A percentile compares a stretch with the other conserved stretches of the same genome.
Conservation (phyloP, 2,329 filamentous ascomycete genomes). For the Cladobotryum protrusum region DNA sequence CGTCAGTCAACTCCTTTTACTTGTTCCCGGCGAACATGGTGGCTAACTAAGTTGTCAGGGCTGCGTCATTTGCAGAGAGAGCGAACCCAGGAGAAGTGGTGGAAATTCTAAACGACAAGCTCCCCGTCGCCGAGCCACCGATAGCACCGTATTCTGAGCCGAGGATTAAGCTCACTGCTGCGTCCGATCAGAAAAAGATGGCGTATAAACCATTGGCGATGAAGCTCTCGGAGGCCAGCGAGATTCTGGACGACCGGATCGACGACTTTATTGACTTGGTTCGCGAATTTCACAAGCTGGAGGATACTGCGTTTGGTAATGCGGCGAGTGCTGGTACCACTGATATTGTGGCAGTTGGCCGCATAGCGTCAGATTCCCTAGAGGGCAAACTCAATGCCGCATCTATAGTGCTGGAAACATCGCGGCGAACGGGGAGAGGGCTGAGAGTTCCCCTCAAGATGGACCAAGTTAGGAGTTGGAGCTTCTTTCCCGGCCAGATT, state of each 20-base stretch:
- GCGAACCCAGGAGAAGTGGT: constrained; percentile 73
- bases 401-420: constrained; percentile 83
- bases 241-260: constrained; percentile 91
- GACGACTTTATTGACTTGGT: constrained; percentile 77
- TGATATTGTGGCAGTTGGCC: constrained; percentile 83
- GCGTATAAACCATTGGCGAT: constrained; percentile 89
- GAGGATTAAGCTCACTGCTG: constrained; percentile 77
- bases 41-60: constrained; percentile 16
- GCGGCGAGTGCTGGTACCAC: constrained; percentile 77
- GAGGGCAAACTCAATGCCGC: constrained; percentile 82
- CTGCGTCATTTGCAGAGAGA: constrained; percentile 61
- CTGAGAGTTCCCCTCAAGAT: constrained; percentile 75
- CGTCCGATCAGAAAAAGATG: constrained; percentile 85
- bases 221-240: constrained; percentile 87
- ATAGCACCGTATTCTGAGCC: constrained; percentile 66
- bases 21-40: not conserved
- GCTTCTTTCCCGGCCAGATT: constrained; percentile 92
- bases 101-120: constrained; percentile 75
- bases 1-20: constrained; percentile 18
- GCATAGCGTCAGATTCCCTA: constrained; percentile 81
- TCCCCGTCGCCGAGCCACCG: constrained; percentile 60
- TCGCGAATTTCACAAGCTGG: constrained; percentile 66
- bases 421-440: constrained; percentile 75
- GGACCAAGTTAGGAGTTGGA: constrained; percentile 59
- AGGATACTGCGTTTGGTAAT: constrained; percentile 78